Conservation (phyloP, 371 early-diverging fungal species). For the Capillidium heterosporum region DNA sequence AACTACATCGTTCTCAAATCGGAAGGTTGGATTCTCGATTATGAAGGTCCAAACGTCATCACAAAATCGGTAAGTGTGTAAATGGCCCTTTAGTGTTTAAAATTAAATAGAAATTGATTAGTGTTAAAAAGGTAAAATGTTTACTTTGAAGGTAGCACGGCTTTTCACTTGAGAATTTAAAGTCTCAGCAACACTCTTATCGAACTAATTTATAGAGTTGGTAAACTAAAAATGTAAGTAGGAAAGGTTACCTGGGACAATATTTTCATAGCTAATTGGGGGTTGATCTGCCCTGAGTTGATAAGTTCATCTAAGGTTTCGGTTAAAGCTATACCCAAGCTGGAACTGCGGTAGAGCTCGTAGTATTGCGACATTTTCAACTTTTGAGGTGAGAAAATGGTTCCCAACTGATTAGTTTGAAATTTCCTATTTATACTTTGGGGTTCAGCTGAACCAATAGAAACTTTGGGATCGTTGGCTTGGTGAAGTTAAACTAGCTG, state of each 20-base stretch:
- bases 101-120: not conserved
- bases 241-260: conserved; percentile 44
- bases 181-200: conserved; percentile 54
- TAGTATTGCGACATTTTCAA: conserved; percentile 8
- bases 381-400: too few relatives aligned
- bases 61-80: conserved; percentile 68
- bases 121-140: not conserved
- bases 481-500: too few relatives aligned
- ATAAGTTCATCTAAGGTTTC: conserved; percentile 92
- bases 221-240: not conserved
- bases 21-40: conserved; percentile 65
- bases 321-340: conserved; percentile 75
- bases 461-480: too few relatives aligned
- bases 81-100: conserved; percentile 1
- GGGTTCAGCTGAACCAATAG: too few relatives aligned
- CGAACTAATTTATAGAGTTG: conserved; percentile 25
- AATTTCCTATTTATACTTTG: too few relatives aligned
- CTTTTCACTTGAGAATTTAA: conserved; percentile 39
- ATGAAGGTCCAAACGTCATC: conserved; percentile 97
- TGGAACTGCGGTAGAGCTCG: conserved; percentile 11
- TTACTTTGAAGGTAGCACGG: conserved; percentile 43
- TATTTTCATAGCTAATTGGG: conserved; percentile 87
- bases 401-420: too few relatives aligned
- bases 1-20: conserved; percentile 65
- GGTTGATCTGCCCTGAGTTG: conserved; percentile 71